Evolutionary conservation across 257 asterid genomes (phyloP), one percentile per base, ranked within the genome.

Genomic region (Verbena officinalis): DNA sequence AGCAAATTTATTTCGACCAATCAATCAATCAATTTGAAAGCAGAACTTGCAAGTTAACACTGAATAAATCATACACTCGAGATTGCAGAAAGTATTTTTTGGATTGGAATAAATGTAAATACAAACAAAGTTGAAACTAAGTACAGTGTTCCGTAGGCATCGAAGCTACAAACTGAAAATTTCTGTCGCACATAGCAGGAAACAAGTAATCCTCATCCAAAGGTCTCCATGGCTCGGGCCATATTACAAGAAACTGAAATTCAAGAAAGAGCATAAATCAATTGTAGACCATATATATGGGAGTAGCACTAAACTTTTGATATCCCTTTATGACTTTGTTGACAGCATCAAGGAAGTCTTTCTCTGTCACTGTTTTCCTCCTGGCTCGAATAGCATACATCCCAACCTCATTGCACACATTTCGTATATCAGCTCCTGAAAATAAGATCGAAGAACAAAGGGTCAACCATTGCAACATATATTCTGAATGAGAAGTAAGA

Each of bases 291-390:
- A 84, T 86, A 54, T 86, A 78, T 73, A 84, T 84, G 0, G 95
- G 91, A 1, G 95, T 81, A 9, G 91, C 89, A 59, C 91, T 86
- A 65, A 84, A 82, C 62, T 84, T 86, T 79, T 86, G 91, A 40
- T 86, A 84, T 22, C 95, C 91, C 71, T 86, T 84, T 60, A 86
- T 86, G 57, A 86, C 95, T 69, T 86, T 86, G 40, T 84, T 86
- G 59, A 84, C 91, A 1, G 91, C 95, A 76, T 86, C 91, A 0
- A 84, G 76, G 42, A 86, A 86, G 64, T 86, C 95, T 65, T 84
- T 81, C 85, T 81, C 95, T 0, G 89, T 83, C 11, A 86, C 89
- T 0, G 91, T 86, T 67, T 86, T 86, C 74, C 91, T 80, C 69
- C 95, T 69, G 6, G 95, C 95, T 51, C 95, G 70, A 23, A 86